Evolutionary conservation across 2,329 filamentous ascomycete genomes (phyloP), one percentile per base, ranked within the genome.

Genomic region (Colletotrichum tropicicola): DNA sequence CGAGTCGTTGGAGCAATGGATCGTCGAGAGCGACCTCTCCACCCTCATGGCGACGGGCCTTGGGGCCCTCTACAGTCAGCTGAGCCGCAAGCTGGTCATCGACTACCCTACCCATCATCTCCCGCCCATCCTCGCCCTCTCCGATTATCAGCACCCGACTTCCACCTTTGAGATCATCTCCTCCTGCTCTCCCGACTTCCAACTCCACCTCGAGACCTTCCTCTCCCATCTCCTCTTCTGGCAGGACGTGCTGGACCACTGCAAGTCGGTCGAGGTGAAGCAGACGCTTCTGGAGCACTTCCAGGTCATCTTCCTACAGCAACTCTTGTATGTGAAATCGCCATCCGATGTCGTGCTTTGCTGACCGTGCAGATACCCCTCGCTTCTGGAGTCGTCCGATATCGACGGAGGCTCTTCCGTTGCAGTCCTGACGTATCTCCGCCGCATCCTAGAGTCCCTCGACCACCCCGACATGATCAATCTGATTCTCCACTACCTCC

Each of bases 161-260:
- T 84, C 89, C 1, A 88, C 89, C 69, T 85, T 89, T 71, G 88
- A 93, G 72, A 87, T 94, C 69, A 88, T 93, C 71, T 89, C 88
- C 78, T 90, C 93, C 51, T 90, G 91, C 74, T 89, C 91, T 3
- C 82, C 86, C 1, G 89, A 93, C 64, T 94, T 97, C 68, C 91
- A 93, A 72, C 87, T 89, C n/a, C 93, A 98, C 71, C 87, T 98
- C 73, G 90, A 95, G 58, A 97, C 94, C 0, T 99, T 99, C 73
- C 84, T 99, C 43, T 97, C 96, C 1, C 97, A 98, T 74, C 85
- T 99, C 51, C 83, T 97, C 6, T 99, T 99, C 74, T 99, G 96
- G 96, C 96, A 99, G 79, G 96, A 99, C 76, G 94, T 98, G 32
- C 83, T 99, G 66, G 96, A 98, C 75, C 95, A 98, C 78, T 99